Evolutionary conservation across 169 alveolate genomes (phyloP).

Genomic region (Eimeria maxima): DNA sequence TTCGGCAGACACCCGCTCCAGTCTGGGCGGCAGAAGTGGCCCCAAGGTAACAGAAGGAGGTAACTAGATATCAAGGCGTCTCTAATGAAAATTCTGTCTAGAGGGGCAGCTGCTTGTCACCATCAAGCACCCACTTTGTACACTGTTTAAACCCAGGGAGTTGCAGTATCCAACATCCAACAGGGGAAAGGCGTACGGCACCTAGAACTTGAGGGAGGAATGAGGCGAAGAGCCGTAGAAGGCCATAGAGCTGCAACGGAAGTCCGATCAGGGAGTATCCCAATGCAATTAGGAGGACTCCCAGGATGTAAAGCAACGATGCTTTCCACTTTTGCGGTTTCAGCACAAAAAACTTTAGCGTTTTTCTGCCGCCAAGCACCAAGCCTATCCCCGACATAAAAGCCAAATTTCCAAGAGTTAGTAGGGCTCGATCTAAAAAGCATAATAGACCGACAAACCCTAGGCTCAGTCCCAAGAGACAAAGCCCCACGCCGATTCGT

Average conservation of each 20-base stretch:
- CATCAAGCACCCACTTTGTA: constrained; percentile 81
- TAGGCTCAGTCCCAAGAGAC: constrained; percentile 83
- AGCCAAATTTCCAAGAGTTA: constrained; percentile 84
- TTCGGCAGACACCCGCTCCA: not conserved
- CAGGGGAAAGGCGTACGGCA: constrained; percentile 78
- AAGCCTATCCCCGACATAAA: constrained; percentile 83
- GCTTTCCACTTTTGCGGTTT: constrained; percentile 83
- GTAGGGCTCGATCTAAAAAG: constrained; percentile 84
- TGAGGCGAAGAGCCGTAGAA: constrained; percentile 82
- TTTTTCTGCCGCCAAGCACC: constrained; percentile 83
- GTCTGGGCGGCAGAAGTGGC: not conserved
- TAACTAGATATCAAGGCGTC: not conserved
- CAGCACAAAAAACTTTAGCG: constrained; percentile 79
- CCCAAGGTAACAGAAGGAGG: not conserved
- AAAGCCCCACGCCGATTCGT: constrained; percentile 86
- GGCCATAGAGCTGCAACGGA: constrained; percentile 84
- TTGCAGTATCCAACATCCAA: constrained; percentile 82
- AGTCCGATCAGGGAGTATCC: constrained; percentile 84
- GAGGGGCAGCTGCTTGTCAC: constrained; percentile 71
- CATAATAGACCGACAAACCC: constrained; percentile 81
- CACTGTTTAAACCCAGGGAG: constrained; percentile 83
- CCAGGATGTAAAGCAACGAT: constrained; percentile 77
- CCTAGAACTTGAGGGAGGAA: constrained; percentile 84
- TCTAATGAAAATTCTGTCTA: not conserved
- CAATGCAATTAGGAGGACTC: constrained; percentile 78